Evolutionary conservation across 2,329 filamentous ascomycete genomes (phyloP), one percentile per base, ranked within the genome.

Genomic region (Calonectria naviculata): DNA sequence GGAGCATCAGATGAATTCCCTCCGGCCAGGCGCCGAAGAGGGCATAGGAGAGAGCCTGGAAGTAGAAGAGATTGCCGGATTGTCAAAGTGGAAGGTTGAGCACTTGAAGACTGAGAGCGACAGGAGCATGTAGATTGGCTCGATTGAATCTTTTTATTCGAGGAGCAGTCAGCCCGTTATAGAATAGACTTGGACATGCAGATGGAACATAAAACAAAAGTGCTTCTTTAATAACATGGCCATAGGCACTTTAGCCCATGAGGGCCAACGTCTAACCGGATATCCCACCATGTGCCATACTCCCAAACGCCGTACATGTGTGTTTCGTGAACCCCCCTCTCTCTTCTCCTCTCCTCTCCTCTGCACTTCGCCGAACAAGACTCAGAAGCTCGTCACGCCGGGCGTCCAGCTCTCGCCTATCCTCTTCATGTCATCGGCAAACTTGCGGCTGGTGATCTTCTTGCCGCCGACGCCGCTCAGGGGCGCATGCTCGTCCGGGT

Each of bases 351-450:
- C 6, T 12, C 2, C 21, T 3, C 5, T 21, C 28, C 21, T 34
- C n/a, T n/a, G 2, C 31, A 10, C 9, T n/a, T 54, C 19, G 7
- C 19, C 49, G 10, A 2, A 17, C 19, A 17, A 19, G 21, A 70
- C 31, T 88, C 81, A 94, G 70, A 94, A 82, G 71, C 76, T 89
- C 71, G 87, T 86, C 61, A 93, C 86, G 10, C 95, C 95, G 1
- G 95, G 94, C 68, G 89, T 89, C 95, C 97, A 99, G 1, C 85
- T 85, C 79, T 96, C 93, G 38, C 95, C 97, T 81, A 99, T 97
- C 76, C 93, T 88, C 81, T 93, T 91, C 81, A 99, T 92, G 79
- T 98, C 95, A 19, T 91, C 90, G 62, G 91, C 89, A 82, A 99
- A 99, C 81, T 87, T 91, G 76, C 89, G 90, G 82, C 95, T 98